These are phyloP conservation scores for Sechiopsis laciniata DNA, from an alignment of 306 rosid species.

Conservation along the genomic window DNA sequence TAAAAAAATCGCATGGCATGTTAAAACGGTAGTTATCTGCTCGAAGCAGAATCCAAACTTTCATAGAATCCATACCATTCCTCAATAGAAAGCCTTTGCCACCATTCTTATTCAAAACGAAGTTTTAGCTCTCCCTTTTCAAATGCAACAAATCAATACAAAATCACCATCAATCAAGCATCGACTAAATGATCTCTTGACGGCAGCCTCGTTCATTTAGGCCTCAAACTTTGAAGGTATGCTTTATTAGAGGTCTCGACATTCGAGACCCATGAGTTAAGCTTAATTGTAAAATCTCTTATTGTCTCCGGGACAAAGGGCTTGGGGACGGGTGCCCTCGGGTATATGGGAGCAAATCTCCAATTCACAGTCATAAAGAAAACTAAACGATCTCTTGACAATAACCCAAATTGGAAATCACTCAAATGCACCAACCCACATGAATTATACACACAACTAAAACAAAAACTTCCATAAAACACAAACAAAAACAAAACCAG, in stretches of 20 bases:
- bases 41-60: background rate
- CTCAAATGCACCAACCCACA: background rate
- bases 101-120: background rate
- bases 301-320: too few relatives aligned
- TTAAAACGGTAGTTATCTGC: background rate
- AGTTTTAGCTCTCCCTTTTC: too few relatives aligned
- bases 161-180: background rate
- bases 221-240: too few relatives aligned
- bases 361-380: too few relatives aligned
- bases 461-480: background rate
- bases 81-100: background rate
- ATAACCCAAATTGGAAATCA: slow-evolving; percentile 2
- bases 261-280: too few relatives aligned
- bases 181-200: background rate
- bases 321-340: too few relatives aligned
- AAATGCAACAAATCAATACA: too few relatives aligned
- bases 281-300: too few relatives aligned
- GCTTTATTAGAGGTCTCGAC: too few relatives aligned
- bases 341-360: too few relatives aligned
- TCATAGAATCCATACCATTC: background rate
- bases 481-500: background rate
- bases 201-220: too few relatives aligned
- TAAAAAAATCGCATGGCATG: background rate
- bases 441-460: background rate
- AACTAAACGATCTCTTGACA: background rate